These are phyloP conservation scores for Magnolia kwangsiensis DNA, from an alignment of 164 flowering plant genomes.

Conservation along the genomic window DNA sequence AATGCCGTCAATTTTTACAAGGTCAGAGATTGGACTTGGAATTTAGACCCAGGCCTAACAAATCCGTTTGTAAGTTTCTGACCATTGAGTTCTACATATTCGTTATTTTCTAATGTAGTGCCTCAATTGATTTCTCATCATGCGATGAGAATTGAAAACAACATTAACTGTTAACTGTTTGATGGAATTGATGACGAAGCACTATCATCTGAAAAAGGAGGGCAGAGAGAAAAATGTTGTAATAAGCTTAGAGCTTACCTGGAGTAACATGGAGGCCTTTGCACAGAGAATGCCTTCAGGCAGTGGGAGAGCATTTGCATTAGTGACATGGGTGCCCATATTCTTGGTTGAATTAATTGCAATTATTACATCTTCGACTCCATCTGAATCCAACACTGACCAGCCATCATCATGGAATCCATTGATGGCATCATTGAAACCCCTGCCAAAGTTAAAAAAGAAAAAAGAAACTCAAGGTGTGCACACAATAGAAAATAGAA, in stretches of 20 bases:
- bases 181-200: not conserved
- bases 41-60: too few species aligned
- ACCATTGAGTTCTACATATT: too few species aligned
- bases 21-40: too few species aligned
- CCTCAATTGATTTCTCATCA: too few species aligned
- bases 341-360: constrained; percentile 64
- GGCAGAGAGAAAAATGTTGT: not conserved
- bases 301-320: constrained; percentile 41
- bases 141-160: not conserved
- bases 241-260: constrained; percentile 43
- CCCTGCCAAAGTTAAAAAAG: constrained; percentile 39
- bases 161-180: constrained; percentile 1
- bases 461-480: not conserved
- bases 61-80: too few species aligned
- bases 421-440: constrained; percentile 87
- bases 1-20: too few species aligned
- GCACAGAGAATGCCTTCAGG: constrained; percentile 87
- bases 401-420: constrained; percentile 95
- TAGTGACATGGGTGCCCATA: constrained; percentile 31
- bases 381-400: constrained; percentile 70
- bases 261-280: constrained; percentile 93
- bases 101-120: too few species aligned
- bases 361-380: constrained; percentile 73
- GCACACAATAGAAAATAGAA: not conserved
- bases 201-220: not conserved